A percentile compares a stretch with the other conserved stretches of the same genome.
Evolutionary conservation across 1,284 basidiomycete species (phyloP).

Genomic region (Neonothopanus nambi): DNA sequence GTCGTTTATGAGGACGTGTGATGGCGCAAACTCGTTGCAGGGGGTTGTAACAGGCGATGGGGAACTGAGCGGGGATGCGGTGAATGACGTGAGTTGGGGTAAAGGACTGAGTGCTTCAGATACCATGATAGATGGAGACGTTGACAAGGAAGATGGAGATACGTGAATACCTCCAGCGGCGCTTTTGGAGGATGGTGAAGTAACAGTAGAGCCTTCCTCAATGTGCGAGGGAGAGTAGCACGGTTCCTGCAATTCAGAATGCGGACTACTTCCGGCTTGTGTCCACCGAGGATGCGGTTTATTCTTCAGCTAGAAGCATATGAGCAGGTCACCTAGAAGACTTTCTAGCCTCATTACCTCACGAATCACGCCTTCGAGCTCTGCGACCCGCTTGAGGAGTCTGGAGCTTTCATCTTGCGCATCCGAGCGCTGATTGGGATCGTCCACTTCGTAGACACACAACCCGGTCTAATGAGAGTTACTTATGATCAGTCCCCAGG

Average conservation of each 20-base stretch:
- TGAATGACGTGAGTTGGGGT: neutral
- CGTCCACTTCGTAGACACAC: constrained; percentile 84
- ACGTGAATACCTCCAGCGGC: no score
- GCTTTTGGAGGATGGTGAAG: no score
- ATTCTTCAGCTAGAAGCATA: constrained; percentile 53
- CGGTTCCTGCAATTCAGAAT: no score
- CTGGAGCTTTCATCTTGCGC: constrained; percentile 62
- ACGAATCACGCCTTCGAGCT: constrained; percentile 81
- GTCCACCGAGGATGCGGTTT: constrained; percentile 71
- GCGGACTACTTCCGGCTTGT: neutral
- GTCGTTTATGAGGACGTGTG: constrained; percentile 3
- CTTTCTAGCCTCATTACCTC: constrained; percentile 46
- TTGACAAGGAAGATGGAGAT: neutral
- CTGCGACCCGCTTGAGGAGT: constrained; percentile 74
- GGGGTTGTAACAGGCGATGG: constrained; percentile 7
- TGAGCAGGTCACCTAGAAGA: neutral
- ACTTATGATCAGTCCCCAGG: neutral
- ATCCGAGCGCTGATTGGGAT: constrained; percentile 57
- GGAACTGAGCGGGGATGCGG: constrained; percentile 1
- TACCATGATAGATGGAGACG: neutral
- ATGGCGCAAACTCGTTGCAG: neutral
- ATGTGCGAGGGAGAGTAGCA: no score
- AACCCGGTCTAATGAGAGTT: constrained; percentile 60
- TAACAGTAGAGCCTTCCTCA: no score
- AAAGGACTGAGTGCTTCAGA: neutral